Evolutionary conservation across 2,329 filamentous ascomycete species (phyloP).

Genomic region (Coniochaeta prunicola): DNA sequence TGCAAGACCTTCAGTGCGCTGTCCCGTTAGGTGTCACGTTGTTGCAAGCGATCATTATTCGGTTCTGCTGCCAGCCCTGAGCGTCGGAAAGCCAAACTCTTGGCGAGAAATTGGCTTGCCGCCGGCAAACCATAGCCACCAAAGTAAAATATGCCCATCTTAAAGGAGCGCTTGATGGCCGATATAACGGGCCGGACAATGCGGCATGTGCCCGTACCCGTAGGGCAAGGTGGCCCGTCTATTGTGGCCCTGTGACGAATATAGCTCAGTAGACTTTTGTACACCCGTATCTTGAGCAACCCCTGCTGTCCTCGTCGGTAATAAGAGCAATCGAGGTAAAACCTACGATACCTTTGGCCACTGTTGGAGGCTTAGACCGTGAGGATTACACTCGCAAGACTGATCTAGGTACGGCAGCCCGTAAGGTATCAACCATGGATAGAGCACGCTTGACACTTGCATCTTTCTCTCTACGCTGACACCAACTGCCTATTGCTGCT

Average conservation of each 20-base stretch:
- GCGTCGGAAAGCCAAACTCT: neutral
- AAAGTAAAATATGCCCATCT: neutral
- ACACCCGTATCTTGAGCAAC: neutral
- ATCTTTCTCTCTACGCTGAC: neutral
- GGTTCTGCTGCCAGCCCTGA: neutral
- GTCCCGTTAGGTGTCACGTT: no score
- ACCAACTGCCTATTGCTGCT: neutral
- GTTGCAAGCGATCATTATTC: no score
- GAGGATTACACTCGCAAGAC: neutral
- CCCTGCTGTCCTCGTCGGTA: neutral
- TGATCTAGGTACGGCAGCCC: neutral
- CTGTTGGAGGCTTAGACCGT: neutral
- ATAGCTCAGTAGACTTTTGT: neutral
- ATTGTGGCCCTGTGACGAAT: neutral
- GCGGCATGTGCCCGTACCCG: neutral
- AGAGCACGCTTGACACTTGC: neutral
- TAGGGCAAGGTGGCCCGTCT: neutral
- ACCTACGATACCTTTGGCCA: neutral
- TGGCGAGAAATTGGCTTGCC: neutral
- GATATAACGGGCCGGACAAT: neutral
- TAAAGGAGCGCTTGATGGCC: neutral
- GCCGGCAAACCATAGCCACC: neutral
- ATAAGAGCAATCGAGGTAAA: neutral
- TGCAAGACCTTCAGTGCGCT: no score
- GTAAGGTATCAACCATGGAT: neutral